phyloP scores from a whole-genome alignment of 2,329 filamentous ascomycete species.

The Exophiala aquamarina region DNA sequence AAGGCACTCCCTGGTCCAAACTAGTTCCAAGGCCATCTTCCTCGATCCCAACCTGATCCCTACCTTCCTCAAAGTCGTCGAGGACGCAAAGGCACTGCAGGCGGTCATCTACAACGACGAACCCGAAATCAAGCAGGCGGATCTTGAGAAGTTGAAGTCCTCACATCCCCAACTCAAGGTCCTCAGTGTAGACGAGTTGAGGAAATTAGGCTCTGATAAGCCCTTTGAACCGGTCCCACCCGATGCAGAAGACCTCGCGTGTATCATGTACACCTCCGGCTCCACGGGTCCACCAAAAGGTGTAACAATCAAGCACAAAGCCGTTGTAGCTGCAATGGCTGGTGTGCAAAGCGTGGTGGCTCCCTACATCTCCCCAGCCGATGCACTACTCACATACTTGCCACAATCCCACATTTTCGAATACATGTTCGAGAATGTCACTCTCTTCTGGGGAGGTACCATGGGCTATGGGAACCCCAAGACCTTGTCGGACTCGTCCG shows the following conservation, averaged over 20 bases:
- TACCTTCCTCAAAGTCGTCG: conserved; percentile 52
- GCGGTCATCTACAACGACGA: conserved; percentile 57
- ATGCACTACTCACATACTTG: conserved; percentile 84
- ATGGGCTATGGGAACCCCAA: conserved; percentile 91
- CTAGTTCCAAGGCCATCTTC: conserved; percentile 35
- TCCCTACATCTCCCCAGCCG: conserved; percentile 72
- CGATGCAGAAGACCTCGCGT: conserved; percentile 71
- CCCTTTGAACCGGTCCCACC: conserved; percentile 69
- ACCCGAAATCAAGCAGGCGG: conserved; percentile 46
- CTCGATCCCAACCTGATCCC: conserved; percentile 41
- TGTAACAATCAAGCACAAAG: conserved; percentile 74
- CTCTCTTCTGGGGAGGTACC: conserved; percentile 83
- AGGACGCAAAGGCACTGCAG: conserved; percentile 53
- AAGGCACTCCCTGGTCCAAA: conserved; percentile 35
- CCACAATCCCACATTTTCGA: conserved; percentile 96
- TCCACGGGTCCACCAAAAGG: conserved; percentile 85
- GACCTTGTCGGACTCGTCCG: conserved; percentile 81
- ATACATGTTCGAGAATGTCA: conserved; percentile 91
- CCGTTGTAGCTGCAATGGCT: conserved; percentile 77
- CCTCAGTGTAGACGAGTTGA: conserved; percentile 52
- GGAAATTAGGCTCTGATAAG: conserved; percentile 58
- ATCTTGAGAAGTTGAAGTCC: conserved; percentile 51
- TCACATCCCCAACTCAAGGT: conserved; percentile 52
- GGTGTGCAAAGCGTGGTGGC: conserved; percentile 78
- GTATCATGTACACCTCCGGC: conserved; percentile 76